Base-by-base conservation (phyloP, 768 basidiomycete species). In the Asterophora lycoperdoides region DNA sequence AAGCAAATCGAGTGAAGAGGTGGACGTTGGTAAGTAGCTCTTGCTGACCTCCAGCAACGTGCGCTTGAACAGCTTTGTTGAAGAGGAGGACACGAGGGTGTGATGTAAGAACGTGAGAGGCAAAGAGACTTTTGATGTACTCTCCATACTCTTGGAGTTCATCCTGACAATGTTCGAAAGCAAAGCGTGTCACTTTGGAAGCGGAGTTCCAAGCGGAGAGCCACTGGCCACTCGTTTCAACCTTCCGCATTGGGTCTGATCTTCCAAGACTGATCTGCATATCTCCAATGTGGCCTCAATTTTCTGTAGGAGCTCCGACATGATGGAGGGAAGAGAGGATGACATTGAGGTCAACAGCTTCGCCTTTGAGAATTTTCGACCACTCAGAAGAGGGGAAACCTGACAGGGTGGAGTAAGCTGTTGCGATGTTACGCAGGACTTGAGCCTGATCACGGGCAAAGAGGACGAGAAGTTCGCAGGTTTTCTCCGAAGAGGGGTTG, bases 21-120 rank as follows among this genome's bases (percentile, higher is more conserved):
- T 45, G 7, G 1, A 7, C 6, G 35, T 60, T 44, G 0, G 59
- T 57, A 32, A 57, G 59, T 20, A 54, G 30, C 14, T 33, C 10
- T 6, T 37, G 32, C 13, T 60, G 56, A 0, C 59, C 59, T 17
- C 59, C 56, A 0, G 40, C 49, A 3, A 60, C 50, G 5, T 35
- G 29, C 26, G 44, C 57, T 8, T 53, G 37, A 29, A 57, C 41
- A 1, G 54, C 52, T 8, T 41, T 45, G 33, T 60, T 53, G 23
- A 50, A 56, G 17, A 49, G 41, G 39, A 58, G 56, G 33, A 58
- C 36, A n/a, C 34, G 11, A 3, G 39, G 19, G 39, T 55, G 52
- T 0, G 41, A 42, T 1, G 47, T 18, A 4, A 35, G 0, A 4
- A 34, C 11, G 17, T 52, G 55, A 10, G 59, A 51, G 3, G 59